Evolutionary conservation across 257 asterid species (phyloP), one percentile per base, ranked within the genome.

Genomic region (Salvia miltiorrhiza): DNA sequence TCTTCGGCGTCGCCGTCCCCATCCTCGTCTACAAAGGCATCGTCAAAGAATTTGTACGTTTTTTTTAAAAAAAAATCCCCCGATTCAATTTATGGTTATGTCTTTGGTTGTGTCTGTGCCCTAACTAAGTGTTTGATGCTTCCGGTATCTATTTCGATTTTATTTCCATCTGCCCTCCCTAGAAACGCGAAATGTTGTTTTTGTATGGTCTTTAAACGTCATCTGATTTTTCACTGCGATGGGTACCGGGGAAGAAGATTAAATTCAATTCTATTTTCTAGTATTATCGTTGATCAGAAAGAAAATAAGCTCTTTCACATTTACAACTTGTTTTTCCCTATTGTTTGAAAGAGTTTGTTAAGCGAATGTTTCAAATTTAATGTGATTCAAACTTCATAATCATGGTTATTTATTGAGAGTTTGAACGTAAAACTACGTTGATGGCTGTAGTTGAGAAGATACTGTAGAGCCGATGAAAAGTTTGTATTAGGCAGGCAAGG

Each of bases 1-100:
- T 93, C 73, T 93, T 93, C 77, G 97, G 98, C 75, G 23, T 93
- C 79, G 98, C 90, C 32, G 16, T 93, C 45, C 98, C 95, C 5
- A 70, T 88, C 61, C 81, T 90, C 61, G 67, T 93, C 71, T 93
- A 86, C 92, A 88, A 88, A 72, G 97, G 97, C 77, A 87, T 93
- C 80, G 81, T 93, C 84, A 87, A 79, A 28, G 98, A 93, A 66
- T 93, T 93, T 56, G 97, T 92, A 73, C 79, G 94, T 70, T 54
- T 12, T 43, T 7, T 40, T 19, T 5, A 0, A 3, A 12, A 24
- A 0, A 3, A 12, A 24, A 0, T 5, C 39, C 59, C 13, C 63
- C 9, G 5, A 5, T 63, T 21, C 9, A 16, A 43, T 47, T 2
- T 44, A 4, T 21, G 71, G 49, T 61, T 33, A 49, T 65, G 39